Evolutionary conservation across 441 rosid species (phyloP), one percentile per base, ranked within the genome.

Genomic region (Syzygium malaccense): DNA sequence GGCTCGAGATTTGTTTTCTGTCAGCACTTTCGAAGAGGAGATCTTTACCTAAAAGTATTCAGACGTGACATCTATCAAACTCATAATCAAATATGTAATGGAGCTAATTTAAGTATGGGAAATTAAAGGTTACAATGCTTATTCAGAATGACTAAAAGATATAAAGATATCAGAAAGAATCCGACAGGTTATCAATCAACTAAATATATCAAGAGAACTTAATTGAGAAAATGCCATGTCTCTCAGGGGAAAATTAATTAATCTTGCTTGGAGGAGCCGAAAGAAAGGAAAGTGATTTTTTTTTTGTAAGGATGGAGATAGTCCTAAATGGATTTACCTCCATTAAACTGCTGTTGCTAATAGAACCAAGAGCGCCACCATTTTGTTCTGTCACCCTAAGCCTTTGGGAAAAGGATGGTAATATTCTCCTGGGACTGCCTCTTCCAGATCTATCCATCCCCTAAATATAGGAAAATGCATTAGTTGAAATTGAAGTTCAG

Each of bases 291-390:
- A 5, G 2, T 23, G 2, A 5, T 19, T 55, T 14, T 78, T 49
- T 25, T 8, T 85, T 68, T 28, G 68, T 85, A 78, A 58, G 54
- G 30, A 60, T 53, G 66, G 88, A 85, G 90, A 85, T 20, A 68
- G 54, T 58, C 75, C 57, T 26, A 30, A 68, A 33, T 10, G 66
- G 45, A 32, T 62, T 12, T 95, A 96, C 99, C 95, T 97, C 98
- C 98, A 98, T 95, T 86, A 97, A 93, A 93, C 98, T 94, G 89
- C 92, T 95, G 88, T 95, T 95, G 94, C 97, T 96, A 87, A 94
- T 86, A 75, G 96, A 96, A 90, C 95, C 99, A 87, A 93, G 90
- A 57, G 93, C 89, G 78, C 92, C 93, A 87, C 91, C 92, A 91
- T 84, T 92, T 85, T 91, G 91, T 83, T 95, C 98, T 57, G 92